Evolutionary conservation across 805 yeast species (phyloP), one percentile per base, ranked within the genome.

Genomic region (Kazachstania viticola): DNA sequence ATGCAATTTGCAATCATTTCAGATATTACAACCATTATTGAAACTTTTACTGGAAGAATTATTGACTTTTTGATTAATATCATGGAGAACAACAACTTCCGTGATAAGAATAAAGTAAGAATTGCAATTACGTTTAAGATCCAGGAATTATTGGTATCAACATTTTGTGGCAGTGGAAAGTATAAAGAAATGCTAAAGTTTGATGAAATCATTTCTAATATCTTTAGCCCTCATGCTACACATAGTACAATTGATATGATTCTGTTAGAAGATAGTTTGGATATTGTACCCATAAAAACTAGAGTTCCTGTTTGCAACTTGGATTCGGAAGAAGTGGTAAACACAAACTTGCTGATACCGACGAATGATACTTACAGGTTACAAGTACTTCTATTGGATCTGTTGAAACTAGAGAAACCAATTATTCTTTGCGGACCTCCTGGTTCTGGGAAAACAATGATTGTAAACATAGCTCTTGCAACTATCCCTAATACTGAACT

Each of bases 371-470:
- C 95, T 0, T 49, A 66, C 2, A 64, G 75, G 34, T 81, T 81
- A 35, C 88, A 82, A 37, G 49, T 59, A 1, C 45, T 81, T 9
- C 62, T 88, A 2, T 68, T 65, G 33, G 60, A 75, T 0, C 51
- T 80, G 2, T 45, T 87, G 23, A 61, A 62, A 21, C 70, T 71
- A 28, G 76, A 69, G 33, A 58, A 59, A 25, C 73, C 93, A 0
- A 51, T 83, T 13, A 61, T 88, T 17, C 61, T 88, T 15, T 84
- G 95, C 56, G 97, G 97, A 3, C 97, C 97, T 0, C 96, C 97
- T 0, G 97, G 97, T 4, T 79, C 95, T 0, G 97, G 97, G 36
- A 88, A 88, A 50, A 87, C 97, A 0, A 87, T 88, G 97, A 75
- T 87, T 0, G 56, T 88, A 14, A 65, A 82, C 41, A 72, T 77